Conservation (phyloP, 352 stramenopile genomes). For the Globisporangium mamillatum region DNA sequence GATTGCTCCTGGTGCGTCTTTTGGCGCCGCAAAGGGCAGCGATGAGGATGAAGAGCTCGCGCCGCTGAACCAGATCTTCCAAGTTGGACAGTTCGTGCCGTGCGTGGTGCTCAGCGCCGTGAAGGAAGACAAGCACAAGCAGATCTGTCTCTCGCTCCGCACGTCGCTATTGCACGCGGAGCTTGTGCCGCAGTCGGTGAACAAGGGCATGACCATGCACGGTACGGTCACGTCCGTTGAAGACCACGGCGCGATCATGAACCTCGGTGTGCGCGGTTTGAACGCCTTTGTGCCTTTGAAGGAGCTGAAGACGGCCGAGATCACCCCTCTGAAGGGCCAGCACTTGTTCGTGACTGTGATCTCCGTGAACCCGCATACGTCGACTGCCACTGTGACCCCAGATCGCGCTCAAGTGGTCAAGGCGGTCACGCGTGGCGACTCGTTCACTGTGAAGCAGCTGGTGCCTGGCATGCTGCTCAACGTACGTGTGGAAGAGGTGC, state of each 20-base stretch:
- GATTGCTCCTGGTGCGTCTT: conserved; percentile 5
- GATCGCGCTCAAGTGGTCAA: conserved; percentile 69
- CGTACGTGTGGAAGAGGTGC: conserved; percentile 88
- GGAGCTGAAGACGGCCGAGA: conserved; percentile 43
- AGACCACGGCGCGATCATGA: conserved; percentile 93
- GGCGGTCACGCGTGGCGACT: conserved; percentile 74
- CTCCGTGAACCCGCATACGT: conserved; percentile 77
- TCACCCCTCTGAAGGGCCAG: conserved; percentile 50
- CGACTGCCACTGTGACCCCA: conserved; percentile 64
- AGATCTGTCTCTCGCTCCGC: conserved; percentile 90
- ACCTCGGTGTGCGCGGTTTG: conserved; percentile 81
- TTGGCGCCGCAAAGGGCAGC: conserved; percentile 3
- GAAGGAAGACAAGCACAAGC: conserved; percentile 76
- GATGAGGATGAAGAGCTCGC: conserved; percentile 35
- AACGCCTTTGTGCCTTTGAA: conserved; percentile 77
- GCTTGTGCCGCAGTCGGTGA: conserved; percentile 49
- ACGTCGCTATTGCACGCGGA: conserved; percentile 86
- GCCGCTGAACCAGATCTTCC: conserved; percentile 57
- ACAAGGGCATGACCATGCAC: conserved; percentile 75
- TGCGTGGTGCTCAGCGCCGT: conserved; percentile 72
- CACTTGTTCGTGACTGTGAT: conserved; percentile 67
- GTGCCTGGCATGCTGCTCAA: conserved; percentile 92
- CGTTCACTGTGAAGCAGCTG: conserved; percentile 87
- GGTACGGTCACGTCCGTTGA: conserved; percentile 89
- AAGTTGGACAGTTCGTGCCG: conserved; percentile 80